These are phyloP conservation scores for Leucocoprinus birnbaumii DNA, from an alignment of 768 basidiomycete genomes.

Conservation along the genomic window DNA sequence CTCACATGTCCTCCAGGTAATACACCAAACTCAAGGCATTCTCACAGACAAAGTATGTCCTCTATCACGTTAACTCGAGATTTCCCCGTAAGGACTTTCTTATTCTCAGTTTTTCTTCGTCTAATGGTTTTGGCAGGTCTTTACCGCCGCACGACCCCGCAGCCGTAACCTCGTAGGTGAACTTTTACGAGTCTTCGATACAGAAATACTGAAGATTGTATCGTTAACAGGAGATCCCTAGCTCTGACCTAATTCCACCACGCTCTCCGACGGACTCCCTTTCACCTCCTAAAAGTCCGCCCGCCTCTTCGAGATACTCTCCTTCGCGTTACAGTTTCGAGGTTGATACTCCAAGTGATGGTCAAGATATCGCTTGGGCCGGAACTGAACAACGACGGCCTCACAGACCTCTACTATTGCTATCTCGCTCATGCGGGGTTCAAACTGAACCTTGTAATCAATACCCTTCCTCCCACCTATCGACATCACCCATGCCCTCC, in stretches of 20 bases:
- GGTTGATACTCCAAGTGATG: slow-evolving; percentile 35
- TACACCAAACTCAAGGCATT: slow-evolving; percentile 40
- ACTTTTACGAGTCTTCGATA: neutral
- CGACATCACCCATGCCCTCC: slow-evolving; percentile 30
- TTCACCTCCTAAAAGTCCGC: slow-evolving; percentile 23
- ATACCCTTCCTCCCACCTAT: slow-evolving; percentile 24
- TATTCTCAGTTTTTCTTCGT: neutral
- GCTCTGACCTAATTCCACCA: slow-evolving; percentile 43
- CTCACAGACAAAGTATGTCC: slow-evolving; percentile 40
- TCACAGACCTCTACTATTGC: slow-evolving; percentile 45
- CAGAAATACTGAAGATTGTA: neutral
- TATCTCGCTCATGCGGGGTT: slow-evolving; percentile 61
- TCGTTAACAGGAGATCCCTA: slow-evolving; percentile 33
- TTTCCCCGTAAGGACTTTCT: slow-evolving; percentile 23
- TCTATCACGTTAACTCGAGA: slow-evolving; percentile 35
- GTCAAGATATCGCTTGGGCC: slow-evolving; percentile 24
- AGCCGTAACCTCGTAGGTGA: slow-evolving; percentile 5
- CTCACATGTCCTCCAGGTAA: slow-evolving; percentile 22
- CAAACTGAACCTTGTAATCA: slow-evolving; percentile 55
- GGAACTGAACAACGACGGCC: slow-evolving; percentile 33
- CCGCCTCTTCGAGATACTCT: slow-evolving; percentile 25
- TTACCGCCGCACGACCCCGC: slow-evolving; percentile 8
- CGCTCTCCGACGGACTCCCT: slow-evolving; percentile 37
- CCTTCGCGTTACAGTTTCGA: slow-evolving; percentile 40
- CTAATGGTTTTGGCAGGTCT: neutral